Evolutionary conservation across 768 basidiomycete species (phyloP).

Genomic region (Imleria badia): DNA sequence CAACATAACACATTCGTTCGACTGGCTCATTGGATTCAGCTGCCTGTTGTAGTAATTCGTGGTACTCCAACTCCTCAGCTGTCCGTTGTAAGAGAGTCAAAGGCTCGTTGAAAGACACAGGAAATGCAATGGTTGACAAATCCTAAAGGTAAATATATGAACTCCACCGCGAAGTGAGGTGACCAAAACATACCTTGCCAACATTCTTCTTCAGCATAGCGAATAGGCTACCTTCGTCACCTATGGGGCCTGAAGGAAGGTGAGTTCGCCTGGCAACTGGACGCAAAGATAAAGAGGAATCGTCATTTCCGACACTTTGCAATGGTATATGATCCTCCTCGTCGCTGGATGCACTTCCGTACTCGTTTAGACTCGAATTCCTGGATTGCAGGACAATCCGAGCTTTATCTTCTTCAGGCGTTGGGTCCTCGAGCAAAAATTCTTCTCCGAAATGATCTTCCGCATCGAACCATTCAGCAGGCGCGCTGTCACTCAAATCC

Average conservation of each 20-base stretch:
- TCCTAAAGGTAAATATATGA: constrained; percentile 47
- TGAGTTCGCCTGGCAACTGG: constrained; percentile 51
- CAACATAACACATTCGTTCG: constrained; percentile 71
- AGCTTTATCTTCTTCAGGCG: constrained; percentile 40
- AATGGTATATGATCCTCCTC: constrained; percentile 37
- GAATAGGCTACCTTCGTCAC: constrained; percentile 82
- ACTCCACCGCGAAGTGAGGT: neutral
- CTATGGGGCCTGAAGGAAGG: constrained; percentile 58
- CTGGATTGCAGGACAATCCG: constrained; percentile 40
- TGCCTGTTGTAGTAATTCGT: constrained; percentile 65
- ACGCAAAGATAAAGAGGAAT: constrained; percentile 6
- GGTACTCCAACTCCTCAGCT: constrained; percentile 85
- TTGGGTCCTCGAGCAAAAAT: constrained; percentile 56
- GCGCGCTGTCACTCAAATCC: constrained; percentile 45
- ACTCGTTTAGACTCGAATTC: constrained; percentile 39
- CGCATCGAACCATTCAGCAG: constrained; percentile 78
- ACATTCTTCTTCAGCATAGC: constrained; percentile 85
- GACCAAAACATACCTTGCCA: constrained; percentile 59
- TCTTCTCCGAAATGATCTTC: constrained; percentile 51
- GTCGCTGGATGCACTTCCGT: constrained; percentile 47
- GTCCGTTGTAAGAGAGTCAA: constrained; percentile 77
- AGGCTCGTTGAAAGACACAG: constrained; percentile 91
- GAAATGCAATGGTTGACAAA: constrained; percentile 76
- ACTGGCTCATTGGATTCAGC: constrained; percentile 55
- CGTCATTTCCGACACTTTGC: constrained; percentile 1